Percentiles rank a stretch among this genome's conserved stretches.
These are phyloP conservation scores for Cryptosporidium ubiquitum DNA, from an alignment of 169 alveolate genomes.

Conservation along the genomic window DNA sequence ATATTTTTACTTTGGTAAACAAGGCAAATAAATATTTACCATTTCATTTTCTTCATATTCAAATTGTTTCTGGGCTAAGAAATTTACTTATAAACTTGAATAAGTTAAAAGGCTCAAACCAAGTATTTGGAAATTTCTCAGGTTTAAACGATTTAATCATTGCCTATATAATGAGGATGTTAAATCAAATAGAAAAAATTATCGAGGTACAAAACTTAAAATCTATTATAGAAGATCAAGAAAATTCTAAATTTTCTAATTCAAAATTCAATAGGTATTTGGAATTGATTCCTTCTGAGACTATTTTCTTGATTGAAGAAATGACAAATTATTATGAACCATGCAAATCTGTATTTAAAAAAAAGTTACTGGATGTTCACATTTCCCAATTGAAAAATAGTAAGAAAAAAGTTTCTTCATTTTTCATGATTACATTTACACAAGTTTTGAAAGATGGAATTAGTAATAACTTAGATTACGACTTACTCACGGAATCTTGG, in stretches of 20 bases:
- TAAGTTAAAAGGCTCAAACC: neutral
- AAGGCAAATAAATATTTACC: neutral
- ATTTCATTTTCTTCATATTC: conserved; percentile 42
- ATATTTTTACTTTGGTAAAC: conserved; percentile 30
- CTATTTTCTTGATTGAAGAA: conserved; percentile 22
- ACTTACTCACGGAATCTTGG: conserved; percentile 8
- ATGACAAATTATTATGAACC: neutral
- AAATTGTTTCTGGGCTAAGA: conserved; percentile 27
- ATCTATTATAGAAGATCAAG: neutral
- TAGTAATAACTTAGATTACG: neutral
- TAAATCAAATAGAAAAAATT: conserved; percentile 35
- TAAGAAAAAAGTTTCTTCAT: neutral
- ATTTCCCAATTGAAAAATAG: neutral
- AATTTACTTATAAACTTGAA: neutral
- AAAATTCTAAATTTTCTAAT: neutral
- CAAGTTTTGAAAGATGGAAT: neutral
- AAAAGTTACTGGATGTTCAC: neutral
- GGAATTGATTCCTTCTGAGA: conserved; percentile 42
- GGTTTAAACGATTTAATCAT: conserved; percentile 6
- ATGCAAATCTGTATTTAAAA: neutral
- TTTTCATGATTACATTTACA: conserved; percentile 5
- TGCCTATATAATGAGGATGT: conserved; percentile 1
- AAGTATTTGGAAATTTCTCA: neutral
- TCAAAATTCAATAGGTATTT: neutral
- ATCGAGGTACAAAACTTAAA: neutral